Evolutionary conservation across 257 asterid species (phyloP).

Genomic region (Solanum clarkiae): DNA sequence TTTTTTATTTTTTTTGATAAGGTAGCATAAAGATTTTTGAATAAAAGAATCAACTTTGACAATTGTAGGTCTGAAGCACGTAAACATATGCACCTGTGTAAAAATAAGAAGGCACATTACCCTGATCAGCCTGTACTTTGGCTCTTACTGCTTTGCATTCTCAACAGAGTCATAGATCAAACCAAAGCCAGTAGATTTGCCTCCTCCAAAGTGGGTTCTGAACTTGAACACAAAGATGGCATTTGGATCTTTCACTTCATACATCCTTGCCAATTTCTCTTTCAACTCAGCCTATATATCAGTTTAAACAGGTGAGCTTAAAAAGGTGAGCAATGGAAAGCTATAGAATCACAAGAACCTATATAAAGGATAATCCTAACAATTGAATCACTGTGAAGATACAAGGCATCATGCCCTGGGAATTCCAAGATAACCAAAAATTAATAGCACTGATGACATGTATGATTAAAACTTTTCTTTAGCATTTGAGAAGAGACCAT

Average conservation of each 20-base stretch:
- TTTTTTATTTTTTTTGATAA: neutral
- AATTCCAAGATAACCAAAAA: neutral
- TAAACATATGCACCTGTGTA: neutral
- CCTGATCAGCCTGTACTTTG: constrained; percentile 86
- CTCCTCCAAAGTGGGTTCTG: constrained; percentile 97
- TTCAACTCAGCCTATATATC: constrained; percentile 60
- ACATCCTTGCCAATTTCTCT: constrained; percentile 65
- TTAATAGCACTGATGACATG: neutral
- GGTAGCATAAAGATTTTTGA: neutral
- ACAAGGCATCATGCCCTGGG: neutral
- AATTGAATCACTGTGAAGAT: neutral
- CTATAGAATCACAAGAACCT: neutral
- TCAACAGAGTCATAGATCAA: constrained; percentile 85
- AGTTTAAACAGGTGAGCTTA: neutral
- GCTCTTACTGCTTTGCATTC: constrained; percentile 81
- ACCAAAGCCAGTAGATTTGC: constrained; percentile 91
- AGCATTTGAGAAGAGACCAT: neutral
- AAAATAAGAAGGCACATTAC: constrained; percentile 11
- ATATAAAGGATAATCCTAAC: neutral
- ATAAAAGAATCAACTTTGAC: neutral
- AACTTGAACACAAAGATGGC: constrained; percentile 83
- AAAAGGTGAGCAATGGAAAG: neutral
- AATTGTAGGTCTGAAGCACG: neutral
- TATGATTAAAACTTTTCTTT: neutral
- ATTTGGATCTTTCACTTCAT: constrained; percentile 73